phyloP scores from a whole-genome alignment of 2,329 filamentous ascomycete species.

The Mycosphaerella sp. region DNA sequence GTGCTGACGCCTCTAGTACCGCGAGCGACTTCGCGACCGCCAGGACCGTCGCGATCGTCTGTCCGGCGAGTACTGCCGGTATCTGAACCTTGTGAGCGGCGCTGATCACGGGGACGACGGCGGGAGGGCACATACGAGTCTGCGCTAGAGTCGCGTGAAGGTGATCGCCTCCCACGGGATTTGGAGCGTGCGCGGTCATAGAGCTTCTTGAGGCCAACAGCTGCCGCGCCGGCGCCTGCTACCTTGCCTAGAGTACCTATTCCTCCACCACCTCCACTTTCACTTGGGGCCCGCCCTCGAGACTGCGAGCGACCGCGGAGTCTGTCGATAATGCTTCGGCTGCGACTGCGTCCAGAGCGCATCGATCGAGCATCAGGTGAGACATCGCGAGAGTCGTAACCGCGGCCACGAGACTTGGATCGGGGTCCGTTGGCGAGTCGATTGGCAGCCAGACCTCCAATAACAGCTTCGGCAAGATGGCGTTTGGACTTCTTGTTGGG shows the following conservation, averaged over 20 bases:
- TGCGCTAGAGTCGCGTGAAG: constrained; percentile 42
- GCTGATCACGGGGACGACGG: constrained; percentile 38
- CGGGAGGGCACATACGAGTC: constrained; percentile 50
- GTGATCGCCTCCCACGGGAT: constrained; percentile 45
- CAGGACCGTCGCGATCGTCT: constrained; percentile 27
- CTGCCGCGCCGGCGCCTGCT: constrained; percentile 44
- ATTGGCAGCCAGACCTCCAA: constrained; percentile 82
- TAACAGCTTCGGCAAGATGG: constrained; percentile 76
- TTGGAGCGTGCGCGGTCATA: constrained; percentile 52
- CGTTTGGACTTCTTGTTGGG: constrained; percentile 69
- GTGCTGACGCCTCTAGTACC: constrained; percentile 40
- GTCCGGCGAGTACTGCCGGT: constrained; percentile 35
- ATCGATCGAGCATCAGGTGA: constrained; percentile 35
- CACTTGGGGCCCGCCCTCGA: constrained; percentile 36
- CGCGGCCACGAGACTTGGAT: constrained; percentile 55
- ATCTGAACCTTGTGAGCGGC: constrained; percentile 38
- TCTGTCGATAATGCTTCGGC: constrained; percentile 50
- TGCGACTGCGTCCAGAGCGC: constrained; percentile 52
- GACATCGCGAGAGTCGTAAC: constrained; percentile 30
- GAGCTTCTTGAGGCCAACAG: constrained; percentile 47
- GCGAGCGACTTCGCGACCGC: constrained; percentile 33
- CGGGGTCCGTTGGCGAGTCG: constrained; percentile 76
- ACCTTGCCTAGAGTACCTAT: constrained; percentile 45
- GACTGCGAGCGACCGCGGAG: constrained; percentile 48
- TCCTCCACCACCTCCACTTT: constrained; percentile 40